These are phyloP conservation scores for Brasenia schreberi DNA, from an alignment of 164 flowering plant species.

Conservation along the genomic window DNA sequence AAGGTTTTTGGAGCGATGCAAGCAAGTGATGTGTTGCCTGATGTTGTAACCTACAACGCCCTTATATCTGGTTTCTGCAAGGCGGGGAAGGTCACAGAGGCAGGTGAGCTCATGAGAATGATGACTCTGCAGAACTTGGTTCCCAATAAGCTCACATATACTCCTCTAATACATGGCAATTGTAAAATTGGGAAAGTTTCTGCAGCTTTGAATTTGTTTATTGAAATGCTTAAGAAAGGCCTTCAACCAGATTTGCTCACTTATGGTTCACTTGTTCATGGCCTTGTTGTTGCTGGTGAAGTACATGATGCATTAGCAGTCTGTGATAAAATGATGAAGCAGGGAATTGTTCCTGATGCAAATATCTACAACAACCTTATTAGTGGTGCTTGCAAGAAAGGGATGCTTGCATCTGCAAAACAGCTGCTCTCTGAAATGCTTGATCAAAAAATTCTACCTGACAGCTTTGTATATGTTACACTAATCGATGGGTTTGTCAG, in stretches of 20 bases:
- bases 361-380: conserved; percentile 58
- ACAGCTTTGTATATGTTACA: conserved; percentile 10
- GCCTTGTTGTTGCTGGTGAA: conserved; percentile 52
- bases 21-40: conserved; percentile 39
- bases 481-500: conserved; percentile 45
- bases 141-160: conserved; percentile 50
- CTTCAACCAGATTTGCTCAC: conserved; percentile 43
- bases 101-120: conserved; percentile 32
- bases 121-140: conserved; percentile 27
- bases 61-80: conserved; percentile 39
- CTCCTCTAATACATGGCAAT: conserved; percentile 46
- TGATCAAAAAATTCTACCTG: conserved; percentile 36
- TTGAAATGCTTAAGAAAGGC: conserved; percentile 51
- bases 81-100: conserved; percentile 45
- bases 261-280: conserved; percentile 65
- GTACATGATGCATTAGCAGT: conserved; percentile 44
- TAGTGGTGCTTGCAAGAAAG: conserved; percentile 64
- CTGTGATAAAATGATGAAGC: conserved; percentile 42
- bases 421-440: conserved; percentile 60
- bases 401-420: conserved; percentile 39
- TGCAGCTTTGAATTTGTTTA: conserved; percentile 34
- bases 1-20: conserved; percentile 28
- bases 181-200: conserved; percentile 27
- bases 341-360: conserved; percentile 56
- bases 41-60: conserved; percentile 49